These are phyloP conservation scores for Dictyostelium brefeldianum DNA, from an alignment of 78 protist genomes.

Conservation along the genomic window DNA sequence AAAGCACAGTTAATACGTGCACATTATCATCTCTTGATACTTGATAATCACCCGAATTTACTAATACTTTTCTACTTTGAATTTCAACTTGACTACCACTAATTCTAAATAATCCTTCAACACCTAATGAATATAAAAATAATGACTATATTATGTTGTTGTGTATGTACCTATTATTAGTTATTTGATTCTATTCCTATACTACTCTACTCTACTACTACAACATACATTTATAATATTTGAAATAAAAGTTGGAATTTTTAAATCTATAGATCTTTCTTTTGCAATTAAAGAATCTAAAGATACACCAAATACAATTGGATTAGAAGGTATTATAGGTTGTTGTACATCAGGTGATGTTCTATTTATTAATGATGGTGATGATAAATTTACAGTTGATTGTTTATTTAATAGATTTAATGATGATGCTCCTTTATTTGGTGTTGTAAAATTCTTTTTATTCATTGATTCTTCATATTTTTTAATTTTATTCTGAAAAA, in stretches of 20 bases:
- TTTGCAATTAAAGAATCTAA: constrained; percentile 18
- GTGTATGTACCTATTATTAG: no score
- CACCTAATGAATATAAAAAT: constrained; percentile 55
- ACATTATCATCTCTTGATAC: constrained; percentile 62
- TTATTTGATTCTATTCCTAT: not conserved
- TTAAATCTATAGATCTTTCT: not conserved
- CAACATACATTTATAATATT: constrained; percentile 12
- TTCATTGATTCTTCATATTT: constrained; percentile 17
- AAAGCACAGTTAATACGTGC: constrained; percentile 38
- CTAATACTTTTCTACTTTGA: constrained; percentile 9
- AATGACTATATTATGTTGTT: constrained; percentile 4
- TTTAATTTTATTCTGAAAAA: constrained; percentile 11
- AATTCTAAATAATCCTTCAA: constrained; percentile 71
- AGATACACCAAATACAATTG: constrained; percentile 48
- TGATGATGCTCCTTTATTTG: not conserved
- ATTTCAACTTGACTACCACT: constrained; percentile 36
- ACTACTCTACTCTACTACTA: no score
- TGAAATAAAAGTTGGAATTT: constrained; percentile 35
- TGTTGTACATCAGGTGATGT: not conserved
- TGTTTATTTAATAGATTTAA: not conserved
- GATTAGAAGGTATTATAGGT: not conserved
- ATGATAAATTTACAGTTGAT: not conserved
- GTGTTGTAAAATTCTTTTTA: not conserved
- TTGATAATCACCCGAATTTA: constrained; percentile 50
- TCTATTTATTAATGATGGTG: not conserved